Evolutionary conservation across 371 early-diverging fungal genomes (phyloP), one percentile per base, ranked within the genome.

Genomic region (Gilbertella persicaria): DNA sequence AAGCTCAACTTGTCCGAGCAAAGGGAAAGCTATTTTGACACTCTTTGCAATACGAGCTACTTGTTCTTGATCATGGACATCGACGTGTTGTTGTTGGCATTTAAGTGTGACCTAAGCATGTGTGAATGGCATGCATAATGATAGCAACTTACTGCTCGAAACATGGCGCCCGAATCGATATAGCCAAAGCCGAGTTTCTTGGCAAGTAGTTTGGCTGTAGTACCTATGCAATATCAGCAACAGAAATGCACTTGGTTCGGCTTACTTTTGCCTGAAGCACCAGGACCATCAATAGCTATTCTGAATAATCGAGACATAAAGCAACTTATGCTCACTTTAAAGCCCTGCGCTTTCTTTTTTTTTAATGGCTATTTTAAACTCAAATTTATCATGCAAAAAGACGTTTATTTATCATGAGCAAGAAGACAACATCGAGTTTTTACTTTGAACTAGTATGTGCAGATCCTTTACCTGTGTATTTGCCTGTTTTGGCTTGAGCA

Each of bases 211-310:
- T 80, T 78, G 5, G 94, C 91, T 7, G 90, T 87, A 2, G 91
- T 85, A 45, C 89, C 89, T 87, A 58, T 28, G 25, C 10, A 33
- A 5, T 9, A 35, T 16, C 17, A 43, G 14, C 12, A 50, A 25
- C 24, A 14, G 8, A 4, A n/a, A 28, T 37, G 1, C 28, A n/a
- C n/a, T n/a, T n/a, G n/a, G n/a, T n/a, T n/a, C 13, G 33, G 16
- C 61, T 72, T 84, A 82, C 94, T 93, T 75, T 96, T 96, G 44
- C 97, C 97, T 12, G 88, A 86, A 10, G 93, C 97, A 12, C 94
- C 93, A 6, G 95, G 95, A 0, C 97, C 97, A 77, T 96, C 97
- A 40, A 96, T 95, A 25, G 97, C 95, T 43, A 95, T 77, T 60
- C 86, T 85, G 58, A 90, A 88, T 24, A 78, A 52, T 17, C 62